Evolutionary conservation across 2,329 filamentous ascomycete species (phyloP), one percentile per base, ranked within the genome.

Genomic region (Penicillium sp.): DNA sequence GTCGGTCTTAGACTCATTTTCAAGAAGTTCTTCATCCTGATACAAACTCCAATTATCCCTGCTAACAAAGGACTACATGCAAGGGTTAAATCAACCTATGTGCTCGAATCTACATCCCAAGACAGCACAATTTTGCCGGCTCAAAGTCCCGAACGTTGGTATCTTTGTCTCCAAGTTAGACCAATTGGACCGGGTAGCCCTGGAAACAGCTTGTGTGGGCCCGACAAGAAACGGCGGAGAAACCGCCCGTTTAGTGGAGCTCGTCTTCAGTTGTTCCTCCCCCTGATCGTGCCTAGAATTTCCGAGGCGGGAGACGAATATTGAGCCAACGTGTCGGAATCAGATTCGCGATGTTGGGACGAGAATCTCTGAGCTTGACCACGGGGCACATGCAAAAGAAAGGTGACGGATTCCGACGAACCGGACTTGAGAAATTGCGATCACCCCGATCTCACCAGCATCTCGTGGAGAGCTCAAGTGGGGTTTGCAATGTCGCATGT

Each of bases 371-470:
- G 13, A 33, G 31, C 15, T 12, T 2, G 12, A 29, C 8, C 28
- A n/a, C 12, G 10, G 31, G 15, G 31, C 6, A 12, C 13, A 21
- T 5, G 9, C 4, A 13, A 23, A 23, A 12, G 36, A 10, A 4
- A 21, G 36, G 18, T 12, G 18, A 39, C 13, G 10, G 10, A 9
- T 23, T 39, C 36, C 18, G 18, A 9, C 16, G 36, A 39, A 39
- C 36, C 36, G 36, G 36, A 6, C 16, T 21, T 21, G 12, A 2
- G 45, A 57, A 38, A 62, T 59, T 59, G 33, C 33, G 59, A 60
- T 61, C 59, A 49, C 26, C 55, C 36, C 36, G 52, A 57, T 60
- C 51, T 53, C 18, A 36, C 31, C 39, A 42, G 47, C 47, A 50
- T 45, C 34, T 46, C 39, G 43, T 45, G 51, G 54, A 33, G 52